Base-by-base conservation (phyloP, 2,329 filamentous ascomycete genomes). In the Xylaria sp. region DNA sequence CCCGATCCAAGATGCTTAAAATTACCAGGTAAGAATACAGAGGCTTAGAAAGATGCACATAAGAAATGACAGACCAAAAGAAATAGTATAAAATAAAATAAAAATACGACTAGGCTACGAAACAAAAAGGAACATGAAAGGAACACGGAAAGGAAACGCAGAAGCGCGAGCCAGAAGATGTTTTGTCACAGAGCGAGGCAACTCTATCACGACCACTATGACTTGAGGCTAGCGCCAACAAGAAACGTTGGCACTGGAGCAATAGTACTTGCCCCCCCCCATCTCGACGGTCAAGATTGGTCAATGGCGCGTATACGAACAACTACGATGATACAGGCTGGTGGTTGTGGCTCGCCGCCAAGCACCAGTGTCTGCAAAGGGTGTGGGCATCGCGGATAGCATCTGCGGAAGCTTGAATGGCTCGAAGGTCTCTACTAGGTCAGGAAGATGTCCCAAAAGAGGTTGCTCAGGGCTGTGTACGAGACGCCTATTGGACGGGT, bases 121-220 rank as follows among this genome's bases (percentile, higher is more conserved):
- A 65, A 57, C 50, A 60, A 58, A 4, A 47, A 58, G 35, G 63
- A 67, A 59, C 35, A 52, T 50, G 56, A 4, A 47, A 58, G 35
- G 63, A 67, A 59, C 35, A 52, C 47, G 38, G 65, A 43, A 54
- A 67, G 67, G 67, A 56, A 69, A 64, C 57, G 52, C 59, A 65
- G 63, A 69, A 68, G 42, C 49, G 61, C 50, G 63, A 64, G 59
- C 40, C 64, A 67, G 58, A 54, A 59, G 40, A 53, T 59, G 61
- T 67, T 69, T 70, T n/a, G n/a, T n/a, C n/a, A 67, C 69, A 71
- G 70, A 72, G 65, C 57, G 68, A 66, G 61, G 67, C 66, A 68
- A 40, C 37, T 49, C 19, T 53, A 64, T 65, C 64, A 64, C 55
- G 60, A 65, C 60, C 59, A 65, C 60, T 57, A 33, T 55, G 52